Evolutionary conservation across 352 stramenopile genomes (phyloP).

Genomic region (Phytophthora sansomeana): DNA sequence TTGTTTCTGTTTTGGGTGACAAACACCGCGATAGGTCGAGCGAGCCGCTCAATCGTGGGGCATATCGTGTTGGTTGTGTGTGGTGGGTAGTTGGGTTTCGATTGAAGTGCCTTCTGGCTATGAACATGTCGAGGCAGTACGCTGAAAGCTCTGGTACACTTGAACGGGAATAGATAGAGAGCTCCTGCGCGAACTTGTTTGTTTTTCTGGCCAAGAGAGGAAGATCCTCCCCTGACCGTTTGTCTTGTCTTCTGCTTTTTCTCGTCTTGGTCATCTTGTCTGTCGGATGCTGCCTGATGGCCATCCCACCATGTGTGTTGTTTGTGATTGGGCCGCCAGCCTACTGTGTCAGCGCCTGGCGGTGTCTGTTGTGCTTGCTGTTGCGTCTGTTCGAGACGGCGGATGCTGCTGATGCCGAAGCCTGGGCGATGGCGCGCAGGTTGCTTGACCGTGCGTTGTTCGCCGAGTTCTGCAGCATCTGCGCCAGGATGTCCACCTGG

Average conservation of each 20-base stretch:
- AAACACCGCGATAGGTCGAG: slow-evolving; percentile 15
- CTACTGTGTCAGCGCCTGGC: slow-evolving; percentile 35
- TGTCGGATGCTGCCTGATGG: slow-evolving; percentile 12
- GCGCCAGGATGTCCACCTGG: slow-evolving; percentile 53
- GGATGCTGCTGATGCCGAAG: slow-evolving; percentile 41
- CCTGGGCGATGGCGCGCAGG: slow-evolving; percentile 43
- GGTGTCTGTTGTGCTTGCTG: slow-evolving; percentile 31
- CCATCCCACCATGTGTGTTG: slow-evolving; percentile 22
- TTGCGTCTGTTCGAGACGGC: slow-evolving; percentile 40
- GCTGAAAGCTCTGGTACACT: slow-evolving; percentile 41
- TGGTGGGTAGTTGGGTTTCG: slow-evolving; percentile 19
- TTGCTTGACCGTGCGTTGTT: slow-evolving; percentile 42
- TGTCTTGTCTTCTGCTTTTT: slow-evolving; percentile 51
- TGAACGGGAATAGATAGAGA: slow-evolving; percentile 47
- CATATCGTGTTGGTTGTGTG: slow-evolving; percentile 22
- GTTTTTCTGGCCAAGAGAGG: slow-evolving; percentile 33
- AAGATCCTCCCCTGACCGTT: slow-evolving; percentile 14
- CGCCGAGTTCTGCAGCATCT: slow-evolving; percentile 49
- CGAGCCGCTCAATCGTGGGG: slow-evolving; percentile 20
- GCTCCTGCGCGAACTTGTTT: slow-evolving; percentile 31
- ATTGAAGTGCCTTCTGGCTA: slow-evolving; percentile 29
- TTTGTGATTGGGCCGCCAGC: slow-evolving; percentile 5
- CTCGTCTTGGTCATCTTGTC: slow-evolving; percentile 35
- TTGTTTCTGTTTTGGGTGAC: slow-evolving; percentile 37
- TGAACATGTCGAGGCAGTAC: slow-evolving; percentile 39